phyloP scores from a whole-genome alignment of 2,329 filamentous ascomycete species.

The Aspergillus clavatus region DNA sequence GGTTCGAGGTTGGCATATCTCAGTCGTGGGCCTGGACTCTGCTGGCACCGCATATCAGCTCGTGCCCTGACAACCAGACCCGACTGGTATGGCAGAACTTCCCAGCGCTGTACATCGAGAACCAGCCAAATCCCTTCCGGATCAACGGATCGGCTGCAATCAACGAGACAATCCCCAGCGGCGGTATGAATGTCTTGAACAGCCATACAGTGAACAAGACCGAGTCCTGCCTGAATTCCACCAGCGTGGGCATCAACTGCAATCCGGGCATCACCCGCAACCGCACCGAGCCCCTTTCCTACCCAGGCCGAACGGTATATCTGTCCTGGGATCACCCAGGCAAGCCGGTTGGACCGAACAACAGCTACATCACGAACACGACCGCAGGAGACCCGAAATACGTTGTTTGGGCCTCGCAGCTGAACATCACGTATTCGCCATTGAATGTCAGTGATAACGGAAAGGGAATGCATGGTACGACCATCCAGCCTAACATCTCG shows the following conservation, averaged over 20 bases:
- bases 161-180: conserved; percentile 54
- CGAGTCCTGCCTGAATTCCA: conserved; percentile 56
- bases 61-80: conserved; percentile 67
- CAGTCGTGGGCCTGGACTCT: conserved; percentile 83
- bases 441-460: conserved; percentile 50
- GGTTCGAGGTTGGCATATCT: conserved; percentile 74
- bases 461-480: conserved; percentile 56
- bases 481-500: conserved; percentile 66
- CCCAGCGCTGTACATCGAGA: conserved; percentile 64
- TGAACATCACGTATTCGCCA: conserved; percentile 67
- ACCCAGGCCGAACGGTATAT: conserved; percentile 66
- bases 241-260: conserved; percentile 50
- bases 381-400: conserved; percentile 57
- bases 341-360: conserved; percentile 68
- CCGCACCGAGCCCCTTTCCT: conserved; percentile 65
- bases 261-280: conserved; percentile 63
- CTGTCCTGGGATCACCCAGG: conserved; percentile 70
- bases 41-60: conserved; percentile 74
- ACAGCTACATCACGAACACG: conserved; percentile 67
- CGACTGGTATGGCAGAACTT: conserved; percentile 82
- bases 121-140: conserved; percentile 70
- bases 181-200: conserved; percentile 32
- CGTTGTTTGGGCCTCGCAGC: conserved; percentile 71
- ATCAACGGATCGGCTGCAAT: conserved; percentile 57
- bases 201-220: conserved; percentile 36